These are phyloP conservation scores for Pisolithus marmoratus DNA, from an alignment of 768 basidiomycete species.

Conservation along the genomic window DNA sequence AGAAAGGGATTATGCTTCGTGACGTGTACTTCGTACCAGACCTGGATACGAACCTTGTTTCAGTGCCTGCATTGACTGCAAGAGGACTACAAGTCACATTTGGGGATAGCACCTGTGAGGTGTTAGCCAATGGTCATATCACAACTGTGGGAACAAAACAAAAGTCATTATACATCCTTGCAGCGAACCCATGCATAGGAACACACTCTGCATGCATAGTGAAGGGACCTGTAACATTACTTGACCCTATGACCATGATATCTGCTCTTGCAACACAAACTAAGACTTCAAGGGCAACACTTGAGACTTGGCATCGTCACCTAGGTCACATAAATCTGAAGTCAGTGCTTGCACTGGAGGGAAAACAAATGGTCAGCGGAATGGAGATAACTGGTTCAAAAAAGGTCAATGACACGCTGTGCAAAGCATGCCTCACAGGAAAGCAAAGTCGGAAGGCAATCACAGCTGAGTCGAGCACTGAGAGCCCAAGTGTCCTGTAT, in stretches of 20 bases:
- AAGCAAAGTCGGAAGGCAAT: constrained; percentile 16
- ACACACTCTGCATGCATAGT: not conserved
- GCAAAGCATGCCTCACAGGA: constrained; percentile 17
- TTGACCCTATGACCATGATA: not conserved
- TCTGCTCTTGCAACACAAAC: not conserved
- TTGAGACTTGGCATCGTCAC: constrained; percentile 2
- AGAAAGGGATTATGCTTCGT: not conserved
- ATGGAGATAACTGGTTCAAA: not conserved
- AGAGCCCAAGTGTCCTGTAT: not conserved
- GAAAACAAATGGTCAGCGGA: constrained; percentile 4
- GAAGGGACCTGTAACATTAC: not conserved
- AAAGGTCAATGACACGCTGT: not conserved
- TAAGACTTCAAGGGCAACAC: not conserved
- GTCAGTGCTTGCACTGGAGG: not conserved
- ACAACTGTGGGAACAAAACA: not conserved
- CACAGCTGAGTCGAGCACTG: constrained; percentile 2
- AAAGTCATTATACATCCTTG: constrained; percentile 3
- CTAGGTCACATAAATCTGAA: not conserved
- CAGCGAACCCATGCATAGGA: not conserved
- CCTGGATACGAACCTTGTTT: constrained; percentile 12
- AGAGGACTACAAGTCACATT: not conserved
- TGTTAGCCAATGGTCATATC: not conserved
- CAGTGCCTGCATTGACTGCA: constrained; percentile 8
- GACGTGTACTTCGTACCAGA: constrained; percentile 4
- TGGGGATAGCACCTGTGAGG: not conserved